Evolutionary conservation across 768 basidiomycete species (phyloP).

Genomic region (Tulasnella sp.): DNA sequence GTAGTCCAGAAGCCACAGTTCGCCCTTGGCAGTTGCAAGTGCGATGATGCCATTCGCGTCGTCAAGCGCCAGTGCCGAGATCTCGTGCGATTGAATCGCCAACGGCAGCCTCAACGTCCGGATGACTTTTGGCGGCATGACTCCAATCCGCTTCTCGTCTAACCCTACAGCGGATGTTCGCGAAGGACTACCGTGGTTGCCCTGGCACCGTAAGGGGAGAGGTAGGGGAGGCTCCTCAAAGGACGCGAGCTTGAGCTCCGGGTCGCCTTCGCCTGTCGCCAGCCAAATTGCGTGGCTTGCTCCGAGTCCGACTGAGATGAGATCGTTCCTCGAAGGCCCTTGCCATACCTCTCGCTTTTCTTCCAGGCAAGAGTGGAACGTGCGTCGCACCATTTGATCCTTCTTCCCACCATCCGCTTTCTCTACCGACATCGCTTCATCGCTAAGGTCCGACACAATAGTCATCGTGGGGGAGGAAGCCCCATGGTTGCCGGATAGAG

Average conservation of each 20-base stretch:
- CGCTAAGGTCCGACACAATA: background rate
- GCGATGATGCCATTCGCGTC: slow-evolving; percentile 8
- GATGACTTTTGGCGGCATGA: slow-evolving; percentile 1
- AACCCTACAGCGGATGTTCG: background rate
- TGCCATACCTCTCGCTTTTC: slow-evolving; percentile 14
- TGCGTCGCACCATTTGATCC: background rate
- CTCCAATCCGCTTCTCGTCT: background rate
- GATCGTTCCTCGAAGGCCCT: slow-evolving; percentile 14
- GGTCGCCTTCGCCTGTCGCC: slow-evolving; percentile 1
- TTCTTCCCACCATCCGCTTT: background rate
- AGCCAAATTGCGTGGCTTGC: slow-evolving; percentile 12
- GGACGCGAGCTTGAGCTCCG: slow-evolving; percentile 12
- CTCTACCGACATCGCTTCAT: background rate
- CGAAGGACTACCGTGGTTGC: too few species aligned
- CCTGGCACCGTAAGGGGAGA: background rate
- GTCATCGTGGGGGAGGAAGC: background rate
- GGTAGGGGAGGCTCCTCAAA: slow-evolving; percentile 9
- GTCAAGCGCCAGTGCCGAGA: slow-evolving; percentile 12
- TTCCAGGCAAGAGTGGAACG: slow-evolving; percentile 14
- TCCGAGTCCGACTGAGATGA: slow-evolving; percentile 13
- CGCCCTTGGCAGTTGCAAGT: slow-evolving; percentile 2
- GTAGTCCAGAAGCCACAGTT: slow-evolving; percentile 13
- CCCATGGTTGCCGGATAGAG: background rate
- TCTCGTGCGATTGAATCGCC: slow-evolving; percentile 11
- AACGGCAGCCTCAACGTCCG: slow-evolving; percentile 12